Conservation (phyloP, 768 basidiomycete genomes). For the Termitomyces sp. region DNA sequence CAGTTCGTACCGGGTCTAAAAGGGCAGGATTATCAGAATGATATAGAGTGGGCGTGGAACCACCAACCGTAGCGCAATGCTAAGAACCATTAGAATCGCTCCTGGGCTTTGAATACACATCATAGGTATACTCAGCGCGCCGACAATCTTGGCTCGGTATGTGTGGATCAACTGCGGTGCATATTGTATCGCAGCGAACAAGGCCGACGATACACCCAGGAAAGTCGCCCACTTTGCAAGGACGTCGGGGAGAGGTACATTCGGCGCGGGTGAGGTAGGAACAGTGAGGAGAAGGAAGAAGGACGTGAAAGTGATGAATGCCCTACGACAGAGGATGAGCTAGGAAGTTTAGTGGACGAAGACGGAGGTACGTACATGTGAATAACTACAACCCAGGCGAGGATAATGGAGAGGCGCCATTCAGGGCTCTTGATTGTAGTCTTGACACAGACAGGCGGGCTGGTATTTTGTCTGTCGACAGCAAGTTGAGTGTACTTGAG, state of each 20-base stretch:
- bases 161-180: constrained; percentile 83
- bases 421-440: constrained; percentile 50
- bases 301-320: constrained; percentile 54
- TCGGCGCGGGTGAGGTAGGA: constrained; percentile 29
- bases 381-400: constrained; percentile 62
- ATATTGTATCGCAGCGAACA: constrained; percentile 82
- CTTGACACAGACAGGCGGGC: constrained; percentile 33
- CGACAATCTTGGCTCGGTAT: constrained; percentile 73
- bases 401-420: constrained; percentile 74
- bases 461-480: constrained; percentile 34
- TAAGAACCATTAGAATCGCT: constrained; percentile 78
- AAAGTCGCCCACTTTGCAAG: constrained; percentile 70
- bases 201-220: constrained; percentile 75
- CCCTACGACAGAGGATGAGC: constrained; percentile 25
- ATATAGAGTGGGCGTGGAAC: background rate
- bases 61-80: constrained; percentile 62
- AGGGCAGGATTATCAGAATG: background rate
- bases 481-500: constrained; percentile 55
- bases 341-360: background rate
- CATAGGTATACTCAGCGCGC: constrained; percentile 90
- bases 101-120: constrained; percentile 95
- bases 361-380: constrained; percentile 60
- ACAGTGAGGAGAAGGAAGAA: constrained; percentile 51
- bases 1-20: constrained; percentile 73
- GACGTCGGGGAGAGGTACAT: constrained; percentile 26